These are phyloP conservation scores for Jatropha curcas DNA, from an alignment of 345 rosid species.

Conservation along the genomic window DNA sequence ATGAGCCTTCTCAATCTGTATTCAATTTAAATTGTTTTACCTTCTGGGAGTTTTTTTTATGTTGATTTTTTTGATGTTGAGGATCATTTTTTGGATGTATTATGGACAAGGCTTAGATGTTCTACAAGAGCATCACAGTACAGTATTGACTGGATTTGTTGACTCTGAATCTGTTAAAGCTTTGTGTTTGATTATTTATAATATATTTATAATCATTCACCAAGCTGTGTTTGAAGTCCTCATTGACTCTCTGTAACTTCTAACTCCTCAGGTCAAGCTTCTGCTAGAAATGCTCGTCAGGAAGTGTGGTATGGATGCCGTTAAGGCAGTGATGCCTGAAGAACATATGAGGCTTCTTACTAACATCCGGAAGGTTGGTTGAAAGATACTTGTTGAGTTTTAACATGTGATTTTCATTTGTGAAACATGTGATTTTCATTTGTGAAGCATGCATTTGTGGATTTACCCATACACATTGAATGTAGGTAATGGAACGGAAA, in stretches of 20 bases:
- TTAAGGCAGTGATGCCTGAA: slow-evolving; percentile 94
- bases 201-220: not conserved
- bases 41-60: not conserved
- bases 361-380: slow-evolving; percentile 87
- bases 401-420: slow-evolving; percentile 1
- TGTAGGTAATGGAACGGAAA: slow-evolving; percentile 74
- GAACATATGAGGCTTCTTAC: slow-evolving; percentile 93
- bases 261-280: slow-evolving; percentile 65
- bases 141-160: not conserved
- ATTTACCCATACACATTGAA: slow-evolving; percentile 25
- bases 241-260: not conserved
- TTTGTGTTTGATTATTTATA: slow-evolving; percentile 1
- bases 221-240: not conserved
- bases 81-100: not conserved
- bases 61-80: not conserved
- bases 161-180: not conserved
- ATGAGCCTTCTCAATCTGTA: not conserved
- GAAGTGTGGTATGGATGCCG: slow-evolving; percentile 93
- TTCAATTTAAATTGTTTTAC: not conserved
- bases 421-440: too few relatives aligned
- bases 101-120: not conserved
- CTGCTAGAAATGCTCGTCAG: slow-evolving; percentile 90
- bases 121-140: not conserved
- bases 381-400: not conserved
- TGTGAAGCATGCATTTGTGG: slow-evolving; percentile 10